Base-by-base conservation (phyloP, 2,329 filamentous ascomycete genomes). In the Colletotrichum sansevieriae region DNA sequence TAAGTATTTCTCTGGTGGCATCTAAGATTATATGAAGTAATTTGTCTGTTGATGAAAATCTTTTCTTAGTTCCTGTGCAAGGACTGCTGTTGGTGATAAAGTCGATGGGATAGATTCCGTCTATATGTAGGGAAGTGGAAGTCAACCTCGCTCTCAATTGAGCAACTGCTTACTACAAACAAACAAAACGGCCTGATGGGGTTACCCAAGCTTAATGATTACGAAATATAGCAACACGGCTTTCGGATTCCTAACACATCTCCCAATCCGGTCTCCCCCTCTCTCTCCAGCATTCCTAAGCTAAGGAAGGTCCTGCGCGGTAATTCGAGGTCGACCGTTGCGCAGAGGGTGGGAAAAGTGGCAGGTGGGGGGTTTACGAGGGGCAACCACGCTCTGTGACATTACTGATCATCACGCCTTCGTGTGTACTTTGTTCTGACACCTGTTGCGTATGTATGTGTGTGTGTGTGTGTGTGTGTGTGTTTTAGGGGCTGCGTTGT, bases 371-470 rank as follows among this genome's bases (percentile, higher is more conserved):
- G 52, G n/a, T 15, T n/a, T 61, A 7, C 44, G 37, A 65, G 54
- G 63, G 63, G 37, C 43, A 62, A 58, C 29, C 35, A 25, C 10
- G 33, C 7, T 55, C 22, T 15, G 52, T 67, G 64, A 67, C 65
- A 68, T 68, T 58, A 66, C 62, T 33, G 46, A 43, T 35, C 58
- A 66, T 55, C 65, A 68, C 60, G 65, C 54, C 59, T 52, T 35
- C 35, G 49, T 10, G 22, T 39, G 60, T 51, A 22, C 35, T 6
- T 29, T 29, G 29, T 29, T 8, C 29, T 25, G 8, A 20, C 57
- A 56, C 52, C 51, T 29, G 6, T 29, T 29, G 29, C 22, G 33
- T 51, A 33, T 18, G 11, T 55, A 49, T 56, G 33, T 18, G 11
- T 55, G 58, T 56, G 33, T 29, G 12, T 35, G 6, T 29, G 29